phyloP scores from a whole-genome alignment of 805 yeast species.

The Monosporozyma aerobia region DNA sequence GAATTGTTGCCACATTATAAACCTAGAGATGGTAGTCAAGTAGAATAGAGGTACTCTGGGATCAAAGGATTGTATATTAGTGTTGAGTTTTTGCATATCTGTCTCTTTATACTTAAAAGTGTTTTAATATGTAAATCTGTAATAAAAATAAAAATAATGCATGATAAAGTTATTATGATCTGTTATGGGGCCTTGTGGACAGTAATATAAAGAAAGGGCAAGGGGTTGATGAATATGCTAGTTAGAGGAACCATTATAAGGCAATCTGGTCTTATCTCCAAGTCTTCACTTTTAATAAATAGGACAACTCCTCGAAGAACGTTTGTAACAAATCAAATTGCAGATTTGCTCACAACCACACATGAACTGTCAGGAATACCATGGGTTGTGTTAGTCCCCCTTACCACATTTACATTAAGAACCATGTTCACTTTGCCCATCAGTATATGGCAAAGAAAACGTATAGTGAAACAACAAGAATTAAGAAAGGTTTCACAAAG shows the following conservation, averaged over 20 bases:
- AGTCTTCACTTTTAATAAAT: neutral
- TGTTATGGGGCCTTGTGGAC: neutral
- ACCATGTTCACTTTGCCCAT: constrained; percentile 65
- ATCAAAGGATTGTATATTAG: neutral
- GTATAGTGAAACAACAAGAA: constrained; percentile 61
- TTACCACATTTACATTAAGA: constrained; percentile 59
- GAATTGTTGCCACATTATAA: constrained; percentile 71
- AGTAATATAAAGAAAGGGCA: neutral
- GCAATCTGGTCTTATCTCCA: neutral
- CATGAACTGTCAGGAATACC: constrained; percentile 59
- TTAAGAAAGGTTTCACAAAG: constrained; percentile 66
- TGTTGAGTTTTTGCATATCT: neutral
- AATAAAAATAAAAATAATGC: neutral
- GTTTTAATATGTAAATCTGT: neutral
- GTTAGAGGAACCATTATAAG: neutral
- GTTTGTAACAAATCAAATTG: neutral
- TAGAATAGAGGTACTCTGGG: constrained; percentile 32
- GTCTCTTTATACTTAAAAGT: neutral
- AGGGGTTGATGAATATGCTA: neutral
- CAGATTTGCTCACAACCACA: constrained; percentile 22
- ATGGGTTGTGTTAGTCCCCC: constrained; percentile 77
- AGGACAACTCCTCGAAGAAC: neutral
- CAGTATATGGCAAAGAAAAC: constrained; percentile 59
- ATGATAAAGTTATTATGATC: neutral
- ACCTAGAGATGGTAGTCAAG: constrained; percentile 89